These are phyloP conservation scores for Pseudocercospora fijiensis DNA, from an alignment of 2,329 filamentous ascomycete species.

Conservation along the genomic window DNA sequence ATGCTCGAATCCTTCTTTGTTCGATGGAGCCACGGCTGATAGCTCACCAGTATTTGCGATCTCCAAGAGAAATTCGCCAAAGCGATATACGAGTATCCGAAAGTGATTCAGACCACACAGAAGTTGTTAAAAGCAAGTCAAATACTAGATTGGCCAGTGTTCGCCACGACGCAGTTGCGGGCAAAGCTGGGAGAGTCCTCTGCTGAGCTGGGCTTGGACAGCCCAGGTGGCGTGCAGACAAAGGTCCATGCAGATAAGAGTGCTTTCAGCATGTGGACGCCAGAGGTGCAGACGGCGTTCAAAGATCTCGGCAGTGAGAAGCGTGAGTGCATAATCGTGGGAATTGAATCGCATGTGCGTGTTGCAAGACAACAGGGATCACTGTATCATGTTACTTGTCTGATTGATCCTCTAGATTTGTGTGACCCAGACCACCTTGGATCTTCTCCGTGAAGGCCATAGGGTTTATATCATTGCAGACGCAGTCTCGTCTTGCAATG, in stretches of 20 bases:
- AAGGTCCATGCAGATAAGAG: slow-evolving; percentile 76
- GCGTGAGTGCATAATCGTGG: slow-evolving; percentile 68
- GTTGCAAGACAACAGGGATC: too few species aligned
- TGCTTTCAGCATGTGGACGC: slow-evolving; percentile 81
- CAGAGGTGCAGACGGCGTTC: slow-evolving; percentile 57
- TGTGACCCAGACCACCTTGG: slow-evolving; percentile 86
- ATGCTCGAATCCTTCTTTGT: slow-evolving; percentile 1
- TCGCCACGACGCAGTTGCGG: slow-evolving; percentile 81
- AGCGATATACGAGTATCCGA: slow-evolving; percentile 81
- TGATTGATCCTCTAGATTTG: too few species aligned
- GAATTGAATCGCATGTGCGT: slow-evolving; percentile 90
- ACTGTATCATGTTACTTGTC: too few species aligned
- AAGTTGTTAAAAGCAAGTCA: slow-evolving; percentile 53
- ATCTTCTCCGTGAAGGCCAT: slow-evolving; percentile 73
- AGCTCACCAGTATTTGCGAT: slow-evolving; percentile 72
- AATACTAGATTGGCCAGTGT: slow-evolving; percentile 70
- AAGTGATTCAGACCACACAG: slow-evolving; percentile 59
- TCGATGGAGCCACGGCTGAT: slow-evolving; percentile 3
- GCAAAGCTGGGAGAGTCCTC: slow-evolving; percentile 78
- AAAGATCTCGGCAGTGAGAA: slow-evolving; percentile 42
- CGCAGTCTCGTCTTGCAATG: slow-evolving; percentile 83
- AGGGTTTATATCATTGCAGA: slow-evolving; percentile 85
- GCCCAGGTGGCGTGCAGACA: slow-evolving; percentile 52
- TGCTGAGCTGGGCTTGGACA: slow-evolving; percentile 61
- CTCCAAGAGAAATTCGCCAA: slow-evolving; percentile 88